Evolutionary conservation across 805 yeast genomes (phyloP).

Genomic region (Cyberlindnera petersonii): DNA sequence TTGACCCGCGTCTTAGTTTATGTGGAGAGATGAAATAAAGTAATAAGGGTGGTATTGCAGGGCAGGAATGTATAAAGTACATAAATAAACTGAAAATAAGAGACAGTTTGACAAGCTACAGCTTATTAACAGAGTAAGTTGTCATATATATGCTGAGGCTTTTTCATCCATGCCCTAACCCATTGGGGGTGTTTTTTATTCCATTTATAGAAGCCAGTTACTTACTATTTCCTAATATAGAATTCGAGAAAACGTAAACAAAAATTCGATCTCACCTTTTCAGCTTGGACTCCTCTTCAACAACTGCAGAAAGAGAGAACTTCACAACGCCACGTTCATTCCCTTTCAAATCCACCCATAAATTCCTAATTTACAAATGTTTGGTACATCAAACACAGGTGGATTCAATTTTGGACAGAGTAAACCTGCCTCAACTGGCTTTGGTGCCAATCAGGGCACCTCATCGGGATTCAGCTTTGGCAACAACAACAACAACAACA

Average conservation of each 20-base stretch:
- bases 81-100: no score
- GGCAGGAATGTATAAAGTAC: no score
- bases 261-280: conserved; percentile 2
- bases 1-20: no score
- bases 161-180: no score
- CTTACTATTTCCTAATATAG: not conserved
- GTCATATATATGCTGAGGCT: no score
- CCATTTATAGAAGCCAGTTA: not conserved
- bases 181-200: not conserved
- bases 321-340: no score
- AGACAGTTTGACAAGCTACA: no score
- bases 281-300: not conserved
- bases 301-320: not conserved
- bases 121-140: no score
- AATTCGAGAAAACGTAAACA: conserved; percentile 2
- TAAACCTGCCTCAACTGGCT: conserved; percentile 18
- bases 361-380: conserved; percentile 10
- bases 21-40: no score
- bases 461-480: conserved; percentile 22
- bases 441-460: conserved; percentile 11
- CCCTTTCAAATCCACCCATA: no score
- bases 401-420: conserved; percentile 22
- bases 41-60: no score
- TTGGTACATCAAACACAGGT: conserved; percentile 11
- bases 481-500: conserved; percentile 6